Percentiles rank a stretch among this genome's conserved stretches.
phyloP scores from a whole-genome alignment of 768 basidiomycete genomes.

The Tylopilus plumbeoviolaceoides region DNA sequence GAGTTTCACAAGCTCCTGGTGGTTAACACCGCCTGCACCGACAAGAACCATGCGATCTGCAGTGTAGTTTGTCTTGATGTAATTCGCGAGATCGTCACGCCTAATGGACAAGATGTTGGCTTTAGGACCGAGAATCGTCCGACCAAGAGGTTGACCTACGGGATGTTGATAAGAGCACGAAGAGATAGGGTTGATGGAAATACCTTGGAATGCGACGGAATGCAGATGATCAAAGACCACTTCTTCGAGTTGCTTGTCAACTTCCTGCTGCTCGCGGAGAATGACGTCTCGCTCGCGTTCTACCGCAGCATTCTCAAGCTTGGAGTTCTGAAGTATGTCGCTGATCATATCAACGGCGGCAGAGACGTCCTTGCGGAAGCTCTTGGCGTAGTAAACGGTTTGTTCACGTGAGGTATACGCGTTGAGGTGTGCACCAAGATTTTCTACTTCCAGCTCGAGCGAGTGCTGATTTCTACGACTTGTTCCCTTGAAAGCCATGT shows the following conservation, averaged over 20 bases:
- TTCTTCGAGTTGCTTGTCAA: conserved; percentile 97
- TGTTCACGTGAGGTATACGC: conserved; percentile 99
- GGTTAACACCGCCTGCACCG: conserved; percentile 93
- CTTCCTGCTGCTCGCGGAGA: conserved; percentile 95
- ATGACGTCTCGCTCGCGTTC: conserved; percentile 97
- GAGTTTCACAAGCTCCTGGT: conserved; percentile 87
- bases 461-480: conserved; percentile 80
- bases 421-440: conserved; percentile 94
- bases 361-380: conserved; percentile 92
- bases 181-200: not conserved
- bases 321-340: conserved; percentile 96
- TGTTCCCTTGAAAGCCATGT: conserved; percentile 98
- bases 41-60: conserved; percentile 99
- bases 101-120: conserved; percentile 94
- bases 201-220: conserved; percentile 94
- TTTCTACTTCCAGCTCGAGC: conserved; percentile 96
- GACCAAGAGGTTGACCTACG: conserved; percentile 88
- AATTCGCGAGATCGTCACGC: conserved; percentile 79
- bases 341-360: conserved; percentile 93
- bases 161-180: conserved; percentile 7
- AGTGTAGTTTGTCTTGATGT: conserved; percentile 98
- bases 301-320: conserved; percentile 80
- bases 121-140: conserved; percentile 96
- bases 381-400: conserved; percentile 99
- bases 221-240: conserved; percentile 99